Evolutionary conservation across 2,329 filamentous ascomycete species (phyloP).

Genomic region (Purpureocillium lavendulum): DNA sequence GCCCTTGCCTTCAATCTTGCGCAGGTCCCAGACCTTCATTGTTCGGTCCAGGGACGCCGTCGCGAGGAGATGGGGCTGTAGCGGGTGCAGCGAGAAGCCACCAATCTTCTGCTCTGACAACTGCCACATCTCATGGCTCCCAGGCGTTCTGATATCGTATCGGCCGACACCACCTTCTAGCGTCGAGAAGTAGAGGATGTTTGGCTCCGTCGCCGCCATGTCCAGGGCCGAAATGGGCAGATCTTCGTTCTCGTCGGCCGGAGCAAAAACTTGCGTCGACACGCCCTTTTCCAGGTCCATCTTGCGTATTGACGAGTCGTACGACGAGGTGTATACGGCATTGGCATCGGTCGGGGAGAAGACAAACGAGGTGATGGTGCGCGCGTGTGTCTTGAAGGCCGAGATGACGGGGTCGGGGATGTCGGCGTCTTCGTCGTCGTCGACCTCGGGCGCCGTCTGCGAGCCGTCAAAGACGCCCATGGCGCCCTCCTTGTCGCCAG

Average conservation of each 20-base stretch:
- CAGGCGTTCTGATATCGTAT: conserved; percentile 62
- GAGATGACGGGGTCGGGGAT: conserved; percentile 69
- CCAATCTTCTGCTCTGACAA: conserved; percentile 92
- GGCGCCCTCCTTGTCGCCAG: conserved; percentile 87
- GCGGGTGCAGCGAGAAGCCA: conserved; percentile 78
- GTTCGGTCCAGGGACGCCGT: conserved; percentile 87
- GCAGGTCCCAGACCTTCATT: conserved; percentile 85
- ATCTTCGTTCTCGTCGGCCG: conserved; percentile 59
- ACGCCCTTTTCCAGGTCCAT: conserved; percentile 75
- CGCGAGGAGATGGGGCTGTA: conserved; percentile 72
- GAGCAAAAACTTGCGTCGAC: conserved; percentile 75
- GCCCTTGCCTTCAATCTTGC: conserved; percentile 62
- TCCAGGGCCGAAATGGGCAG: conserved; percentile 79
- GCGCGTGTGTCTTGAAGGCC: conserved; percentile 80
- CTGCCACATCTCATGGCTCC: conserved; percentile 57
- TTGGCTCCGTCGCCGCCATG: conserved; percentile 60
- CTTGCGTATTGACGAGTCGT: conserved; percentile 85
- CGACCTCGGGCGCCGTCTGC: conserved; percentile 52
- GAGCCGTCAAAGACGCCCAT: conserved; percentile 87
- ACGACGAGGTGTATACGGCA: conserved; percentile 75
- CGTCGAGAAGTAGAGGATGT: conserved; percentile 80
- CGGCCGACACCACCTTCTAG: conserved; percentile 73
- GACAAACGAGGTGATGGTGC: conserved; percentile 80
- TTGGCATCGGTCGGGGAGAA: conserved; percentile 68
- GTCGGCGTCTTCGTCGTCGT: conserved; percentile 61